Conservation (phyloP, 345 rosid genomes). For the Eucalyptus virginea region DNA sequence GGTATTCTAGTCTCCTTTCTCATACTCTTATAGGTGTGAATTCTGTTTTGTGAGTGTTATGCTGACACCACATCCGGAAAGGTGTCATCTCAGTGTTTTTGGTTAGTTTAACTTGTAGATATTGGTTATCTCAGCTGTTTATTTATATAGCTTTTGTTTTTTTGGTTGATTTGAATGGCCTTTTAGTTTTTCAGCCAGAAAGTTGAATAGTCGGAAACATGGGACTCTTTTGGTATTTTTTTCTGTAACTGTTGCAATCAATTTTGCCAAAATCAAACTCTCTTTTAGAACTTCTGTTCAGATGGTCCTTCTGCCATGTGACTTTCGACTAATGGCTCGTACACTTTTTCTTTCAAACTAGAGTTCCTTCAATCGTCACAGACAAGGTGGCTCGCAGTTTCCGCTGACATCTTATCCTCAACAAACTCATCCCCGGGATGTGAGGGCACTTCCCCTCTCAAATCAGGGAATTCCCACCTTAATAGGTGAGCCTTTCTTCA, state of each 20-base stretch:
- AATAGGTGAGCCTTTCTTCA: not conserved
- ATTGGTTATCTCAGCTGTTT: not conserved
- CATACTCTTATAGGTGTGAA: not conserved
- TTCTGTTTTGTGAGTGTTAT: not conserved
- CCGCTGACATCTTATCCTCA: not conserved
- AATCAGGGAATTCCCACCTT: not conserved
- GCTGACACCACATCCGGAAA: not conserved
- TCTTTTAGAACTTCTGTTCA: not conserved
- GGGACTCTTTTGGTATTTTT: not conserved
- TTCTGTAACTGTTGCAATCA: not conserved
- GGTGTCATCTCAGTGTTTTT: not conserved
- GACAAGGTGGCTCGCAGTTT: not conserved
- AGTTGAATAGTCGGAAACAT: not conserved
- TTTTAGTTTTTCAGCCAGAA: not conserved
- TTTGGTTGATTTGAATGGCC: not conserved
- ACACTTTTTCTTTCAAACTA: not conserved
- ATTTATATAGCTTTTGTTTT: not conserved
- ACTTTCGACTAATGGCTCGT: not conserved
- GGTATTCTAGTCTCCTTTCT: slow-evolving; percentile 3
- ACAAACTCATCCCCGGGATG: not conserved
- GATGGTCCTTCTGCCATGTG: not conserved
- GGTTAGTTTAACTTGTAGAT: not conserved
- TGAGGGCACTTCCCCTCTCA: not conserved
- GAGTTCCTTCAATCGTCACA: not conserved
- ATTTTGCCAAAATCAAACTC: not conserved